Percentiles rank a stretch among this genome's conserved stretches.
Conservation (phyloP, 75 land plant species). For the Isoetes taiwanensis region DNA sequence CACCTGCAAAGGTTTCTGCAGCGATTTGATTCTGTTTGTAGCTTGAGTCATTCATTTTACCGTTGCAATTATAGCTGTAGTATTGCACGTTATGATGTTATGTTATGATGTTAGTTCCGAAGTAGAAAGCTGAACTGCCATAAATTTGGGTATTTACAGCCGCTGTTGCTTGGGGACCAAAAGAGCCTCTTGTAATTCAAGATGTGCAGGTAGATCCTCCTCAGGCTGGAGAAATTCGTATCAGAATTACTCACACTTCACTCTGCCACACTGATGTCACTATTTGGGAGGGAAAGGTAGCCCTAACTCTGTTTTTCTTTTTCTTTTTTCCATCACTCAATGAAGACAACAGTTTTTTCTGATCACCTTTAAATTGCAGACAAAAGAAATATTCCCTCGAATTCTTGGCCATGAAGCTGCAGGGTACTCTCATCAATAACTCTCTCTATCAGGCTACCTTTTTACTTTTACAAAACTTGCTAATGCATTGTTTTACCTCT, state of each 20-base stretch:
- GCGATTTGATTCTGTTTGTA: no score
- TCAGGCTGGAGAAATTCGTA: not conserved
- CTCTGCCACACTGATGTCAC: not conserved
- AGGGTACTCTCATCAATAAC: constrained; percentile 45
- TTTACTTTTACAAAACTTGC: not conserved
- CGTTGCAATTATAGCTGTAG: no score
- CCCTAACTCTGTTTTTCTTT: no score
- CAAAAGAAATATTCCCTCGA: constrained; percentile 59
- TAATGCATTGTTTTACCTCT: not conserved
- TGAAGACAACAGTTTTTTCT: no score
- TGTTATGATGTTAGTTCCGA: no score
- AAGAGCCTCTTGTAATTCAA: not conserved
- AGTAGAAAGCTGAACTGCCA: no score
- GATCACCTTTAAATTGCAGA: no score
- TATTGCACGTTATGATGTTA: no score
- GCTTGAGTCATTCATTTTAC: no score
- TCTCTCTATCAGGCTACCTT: not conserved
- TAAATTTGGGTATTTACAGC: not conserved
- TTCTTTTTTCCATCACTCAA: no score
- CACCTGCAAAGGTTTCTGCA: no score
- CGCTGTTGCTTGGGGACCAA: not conserved
- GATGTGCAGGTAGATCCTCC: constrained; percentile 4
- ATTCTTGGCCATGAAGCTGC: constrained; percentile 80
- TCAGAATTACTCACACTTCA: not conserved
- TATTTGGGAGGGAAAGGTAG: not conserved